Base-by-base conservation (phyloP, 2,329 filamentous ascomycete genomes). In the Sporothrix protearum region DNA sequence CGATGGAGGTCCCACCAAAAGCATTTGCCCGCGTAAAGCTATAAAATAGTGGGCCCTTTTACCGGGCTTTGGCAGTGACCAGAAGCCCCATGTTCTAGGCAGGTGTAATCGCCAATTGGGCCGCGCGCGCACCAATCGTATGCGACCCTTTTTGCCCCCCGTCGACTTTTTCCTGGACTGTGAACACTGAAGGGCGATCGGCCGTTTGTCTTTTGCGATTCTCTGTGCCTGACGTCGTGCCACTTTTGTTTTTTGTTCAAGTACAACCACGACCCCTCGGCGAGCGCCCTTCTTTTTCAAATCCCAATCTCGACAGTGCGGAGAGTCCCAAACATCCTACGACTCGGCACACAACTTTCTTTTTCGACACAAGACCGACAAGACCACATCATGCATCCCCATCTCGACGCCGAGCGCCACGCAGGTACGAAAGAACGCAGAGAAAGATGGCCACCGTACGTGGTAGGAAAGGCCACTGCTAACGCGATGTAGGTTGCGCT, bases 331-430 rank as follows among this genome's bases (percentile, higher is more conserved):
- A 28, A 3, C 28, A 12, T 16, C 25, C 49, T 12, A 2, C 22
- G 8, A 9, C 19, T n/a, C 49, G 49, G 57, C n/a, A 14, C 33
- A 12, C 10, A 42, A 53, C 14, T 42, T 45, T 19, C 30, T 16
- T 10, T 45, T 16, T 22, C 30, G 55, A 22, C 33, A 45, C 12
- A 7, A 12, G 16, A 16, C 33, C 53, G 25, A 25, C 45, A 55
- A 30, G 47, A 55, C 59, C 8, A 3, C 28, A 88, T 77, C 59
- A 99, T 99, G 96, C 96, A 99, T 92, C 96, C 96, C 70, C 95
- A 97, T 83, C 85, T 99, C 2, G 94, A 98, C 80, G 97, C 93
- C 36, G 93, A 96, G 80, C 91, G 97, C 79, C 97, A 97, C 77
- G 85, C 88, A 76, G 94, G 95, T 97, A 87, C 19, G 71, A 22